These are phyloP conservation scores for Pezicula rhizophila DNA, from an alignment of 2,329 filamentous ascomycete species.

Conservation along the genomic window DNA sequence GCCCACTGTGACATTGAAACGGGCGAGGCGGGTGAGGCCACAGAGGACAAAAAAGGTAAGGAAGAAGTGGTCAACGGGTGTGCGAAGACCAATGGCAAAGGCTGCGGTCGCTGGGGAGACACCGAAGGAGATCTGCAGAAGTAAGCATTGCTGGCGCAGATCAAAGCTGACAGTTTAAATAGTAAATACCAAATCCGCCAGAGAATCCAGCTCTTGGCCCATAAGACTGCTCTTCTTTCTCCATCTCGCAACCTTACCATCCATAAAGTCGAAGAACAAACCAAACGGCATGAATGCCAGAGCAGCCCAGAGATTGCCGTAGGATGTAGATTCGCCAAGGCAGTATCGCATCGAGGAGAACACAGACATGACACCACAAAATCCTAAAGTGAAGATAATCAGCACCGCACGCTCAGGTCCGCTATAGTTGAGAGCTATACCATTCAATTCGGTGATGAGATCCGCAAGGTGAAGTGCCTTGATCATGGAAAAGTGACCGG, in stretches of 20 bases:
- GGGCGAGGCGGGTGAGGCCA: constrained; percentile 84
- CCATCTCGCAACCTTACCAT: constrained; percentile 94
- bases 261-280: constrained; percentile 96
- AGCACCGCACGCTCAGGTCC: background rate
- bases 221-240: constrained; percentile 94
- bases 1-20: constrained; percentile 94
- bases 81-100: constrained; percentile 84
- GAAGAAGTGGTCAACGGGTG: constrained; percentile 70
- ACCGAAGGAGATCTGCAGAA: constrained; percentile 80
- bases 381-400: constrained; percentile 41
- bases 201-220: constrained; percentile 94
- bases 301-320: constrained; percentile 71
- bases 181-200: constrained; percentile 79
- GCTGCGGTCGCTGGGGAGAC: constrained; percentile 82
- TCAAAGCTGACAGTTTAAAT: background rate
- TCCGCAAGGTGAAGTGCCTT: constrained; percentile 72
- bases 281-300: constrained; percentile 86
- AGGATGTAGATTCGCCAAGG: constrained; percentile 60
- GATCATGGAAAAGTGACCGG: constrained; percentile 67
- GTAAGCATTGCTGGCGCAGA: background rate
- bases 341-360: constrained; percentile 94
- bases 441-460: constrained; percentile 77
- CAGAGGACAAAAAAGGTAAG: constrained; percentile 89
- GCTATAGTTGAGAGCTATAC: constrained; percentile 34
- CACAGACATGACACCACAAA: constrained; percentile 90